A percentile compares a stretch with the other conserved stretches of the same genome.
Conservation (phyloP, 2,329 filamentous ascomycete species). For the Corniculantispora saksenae region DNA sequence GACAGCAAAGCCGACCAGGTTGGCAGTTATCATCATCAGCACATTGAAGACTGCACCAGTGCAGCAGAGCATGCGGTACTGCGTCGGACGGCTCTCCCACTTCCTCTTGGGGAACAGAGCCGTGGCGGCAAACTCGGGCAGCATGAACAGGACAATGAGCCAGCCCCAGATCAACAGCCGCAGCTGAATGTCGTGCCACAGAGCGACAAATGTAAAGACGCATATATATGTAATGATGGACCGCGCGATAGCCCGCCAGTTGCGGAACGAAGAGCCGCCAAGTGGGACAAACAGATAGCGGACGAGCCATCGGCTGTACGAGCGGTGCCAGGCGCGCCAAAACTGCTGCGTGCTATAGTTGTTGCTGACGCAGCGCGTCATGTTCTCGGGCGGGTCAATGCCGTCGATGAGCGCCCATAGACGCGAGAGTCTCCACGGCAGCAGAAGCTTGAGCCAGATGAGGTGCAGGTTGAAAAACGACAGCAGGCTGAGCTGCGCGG, state of each 20-base stretch:
- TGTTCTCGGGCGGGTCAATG: constrained; percentile 95
- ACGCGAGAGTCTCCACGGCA: constrained; percentile 98
- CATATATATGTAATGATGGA: constrained; percentile 75
- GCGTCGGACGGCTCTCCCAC: constrained; percentile 69
- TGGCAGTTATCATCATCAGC: constrained; percentile 93
- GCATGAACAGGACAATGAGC: constrained; percentile 90
- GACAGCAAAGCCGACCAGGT: constrained; percentile 91
- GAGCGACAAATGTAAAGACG: constrained; percentile 93
- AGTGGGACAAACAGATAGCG: constrained; percentile 93
- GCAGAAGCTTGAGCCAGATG: constrained; percentile 95
- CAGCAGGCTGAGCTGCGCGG: constrained; percentile 84
- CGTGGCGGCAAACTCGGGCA: constrained; percentile 78
- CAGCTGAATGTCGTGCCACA: constrained; percentile 97
- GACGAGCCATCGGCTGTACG: constrained; percentile 91
- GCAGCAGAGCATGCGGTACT: constrained; percentile 79
- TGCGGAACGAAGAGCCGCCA: constrained; percentile 65
- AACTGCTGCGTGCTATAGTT: constrained; percentile 91
- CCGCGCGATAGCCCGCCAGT: constrained; percentile 48
- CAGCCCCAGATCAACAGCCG: constrained; percentile 93
- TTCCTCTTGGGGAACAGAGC: constrained; percentile 71
- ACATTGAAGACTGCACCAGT: constrained; percentile 80
- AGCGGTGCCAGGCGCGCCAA: constrained; percentile 95
- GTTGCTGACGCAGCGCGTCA: constrained; percentile 93
- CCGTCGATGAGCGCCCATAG: constrained; percentile 92
- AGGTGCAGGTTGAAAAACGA: constrained; percentile 96